Conservation (phyloP, 2,329 filamentous ascomycete genomes). For the Gliomastix tumulicola region DNA sequence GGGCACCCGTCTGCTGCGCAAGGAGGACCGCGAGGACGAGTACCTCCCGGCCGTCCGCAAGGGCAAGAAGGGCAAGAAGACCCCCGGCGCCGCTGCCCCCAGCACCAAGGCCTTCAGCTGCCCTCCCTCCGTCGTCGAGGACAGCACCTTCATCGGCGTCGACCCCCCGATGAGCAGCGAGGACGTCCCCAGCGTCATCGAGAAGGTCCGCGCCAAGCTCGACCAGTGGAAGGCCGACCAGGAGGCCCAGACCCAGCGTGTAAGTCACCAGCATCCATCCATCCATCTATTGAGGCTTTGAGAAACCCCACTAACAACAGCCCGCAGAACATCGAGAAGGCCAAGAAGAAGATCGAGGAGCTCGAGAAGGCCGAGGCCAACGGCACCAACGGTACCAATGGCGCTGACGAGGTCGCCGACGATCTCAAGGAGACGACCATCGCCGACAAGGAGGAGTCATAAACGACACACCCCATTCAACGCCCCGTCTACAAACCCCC, state of each 20-base stretch:
- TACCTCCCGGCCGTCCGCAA: conserved; percentile 70
- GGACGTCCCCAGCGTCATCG: conserved; percentile 71
- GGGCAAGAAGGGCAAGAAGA: conserved; percentile 83
- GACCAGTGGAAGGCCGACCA: conserved; percentile 89
- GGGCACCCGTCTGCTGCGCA: conserved; percentile 75
- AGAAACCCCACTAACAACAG: conserved; percentile 9
- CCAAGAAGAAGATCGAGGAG: conserved; percentile 88
- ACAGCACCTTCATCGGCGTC: conserved; percentile 76
- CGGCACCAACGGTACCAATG: conserved; percentile 34
- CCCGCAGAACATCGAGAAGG: conserved; percentile 85
- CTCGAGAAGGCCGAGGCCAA: conserved; percentile 57
- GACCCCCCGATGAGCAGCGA: conserved; percentile 81
- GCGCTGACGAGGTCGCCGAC: conserved; percentile 45
- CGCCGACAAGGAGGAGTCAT: conserved; percentile 44
- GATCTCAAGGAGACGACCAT: conserved; percentile 45
- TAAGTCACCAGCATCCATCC: too few relatives aligned
- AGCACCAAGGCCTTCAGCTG: conserved; percentile 64
- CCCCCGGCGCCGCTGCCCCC: conserved; percentile 40
- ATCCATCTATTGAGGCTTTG: not conserved
- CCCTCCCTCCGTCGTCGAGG: conserved; percentile 85
- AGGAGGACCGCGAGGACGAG: conserved; percentile 82
- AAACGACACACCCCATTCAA: too few relatives aligned
- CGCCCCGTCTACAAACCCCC: too few relatives aligned
- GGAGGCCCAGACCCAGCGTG: conserved; percentile 80
- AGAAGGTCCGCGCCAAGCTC: conserved; percentile 91